phyloP scores from a whole-genome alignment of 352 stramenopile species.

The Thalassiosira hispida region DNA sequence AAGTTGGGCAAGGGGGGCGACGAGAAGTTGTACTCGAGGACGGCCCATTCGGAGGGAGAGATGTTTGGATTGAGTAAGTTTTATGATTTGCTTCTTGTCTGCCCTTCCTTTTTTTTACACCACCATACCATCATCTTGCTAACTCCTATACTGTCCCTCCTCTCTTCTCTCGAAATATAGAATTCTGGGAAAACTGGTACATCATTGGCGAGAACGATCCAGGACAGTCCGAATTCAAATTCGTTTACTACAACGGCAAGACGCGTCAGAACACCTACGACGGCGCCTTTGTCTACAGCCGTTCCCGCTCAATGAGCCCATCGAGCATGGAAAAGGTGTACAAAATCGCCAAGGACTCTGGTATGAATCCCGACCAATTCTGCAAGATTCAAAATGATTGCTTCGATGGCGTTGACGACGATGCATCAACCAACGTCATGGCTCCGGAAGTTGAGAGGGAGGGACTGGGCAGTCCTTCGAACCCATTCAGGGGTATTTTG shows the following conservation, averaged over 20 bases:
- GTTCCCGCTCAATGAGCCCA: slow-evolving; percentile 71
- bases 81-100: slow-evolving; percentile 1
- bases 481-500: slow-evolving; percentile 78
- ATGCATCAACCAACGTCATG: not conserved
- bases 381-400: slow-evolving; percentile 86
- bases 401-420: slow-evolving; percentile 61
- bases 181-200: slow-evolving; percentile 91
- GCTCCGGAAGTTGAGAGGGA: slow-evolving; percentile 29
- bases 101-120: not conserved
- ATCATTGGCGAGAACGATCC: slow-evolving; percentile 86
- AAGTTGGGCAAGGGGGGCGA: slow-evolving; percentile 41
- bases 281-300: slow-evolving; percentile 88
- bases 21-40: slow-evolving; percentile 72
- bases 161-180: slow-evolving; percentile 42
- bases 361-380: slow-evolving; percentile 86
- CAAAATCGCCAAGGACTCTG: slow-evolving; percentile 81
- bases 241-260: slow-evolving; percentile 89
- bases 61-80: slow-evolving; percentile 87
- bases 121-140: not conserved
- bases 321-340: slow-evolving; percentile 84
- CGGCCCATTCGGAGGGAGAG: slow-evolving; percentile 83
- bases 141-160: slow-evolving; percentile 3
- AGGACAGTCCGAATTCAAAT: slow-evolving; percentile 84
- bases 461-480: slow-evolving; percentile 54
- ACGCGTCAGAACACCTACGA: slow-evolving; percentile 89